A percentile compares a stretch with the other conserved stretches of the same genome.
phyloP scores from a whole-genome alignment of 768 basidiomycete genomes.

The Mycena sanguinolenta region DNA sequence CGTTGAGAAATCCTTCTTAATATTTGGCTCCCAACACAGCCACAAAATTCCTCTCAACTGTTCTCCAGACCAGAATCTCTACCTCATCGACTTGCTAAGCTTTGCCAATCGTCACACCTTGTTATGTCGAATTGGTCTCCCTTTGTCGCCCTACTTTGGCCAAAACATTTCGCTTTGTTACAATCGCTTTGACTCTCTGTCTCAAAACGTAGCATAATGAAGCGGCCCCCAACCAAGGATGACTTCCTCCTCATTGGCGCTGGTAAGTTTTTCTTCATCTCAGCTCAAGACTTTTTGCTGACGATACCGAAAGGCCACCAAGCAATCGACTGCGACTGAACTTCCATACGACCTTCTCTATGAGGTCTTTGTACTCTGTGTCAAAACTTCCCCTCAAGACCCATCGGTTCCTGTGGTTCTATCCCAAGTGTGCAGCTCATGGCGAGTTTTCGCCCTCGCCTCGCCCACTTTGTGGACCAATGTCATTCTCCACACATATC shows the following conservation, averaged over 20 bases:
- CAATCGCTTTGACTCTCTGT: not conserved
- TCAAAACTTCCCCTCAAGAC: not conserved
- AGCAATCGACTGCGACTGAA: not conserved
- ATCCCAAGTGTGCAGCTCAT: not conserved
- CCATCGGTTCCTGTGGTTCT: not conserved
- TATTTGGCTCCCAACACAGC: too few species aligned
- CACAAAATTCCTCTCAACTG: too few species aligned
- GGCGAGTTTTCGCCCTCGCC: not conserved
- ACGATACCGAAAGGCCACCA: not conserved
- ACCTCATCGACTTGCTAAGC: too few species aligned
- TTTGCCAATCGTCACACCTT: not conserved
- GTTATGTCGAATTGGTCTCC: too few species aligned
- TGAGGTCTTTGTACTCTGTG: not conserved
- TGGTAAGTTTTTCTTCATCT: not conserved
- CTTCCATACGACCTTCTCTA: conserved; percentile 7
- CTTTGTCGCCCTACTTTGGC: not conserved
- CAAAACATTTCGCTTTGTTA: not conserved
- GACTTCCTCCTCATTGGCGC: not conserved
- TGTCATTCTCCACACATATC: not conserved
- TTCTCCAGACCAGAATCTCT: too few species aligned
- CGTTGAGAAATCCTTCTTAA: too few species aligned
- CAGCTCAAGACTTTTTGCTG: not conserved
- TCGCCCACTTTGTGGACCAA: not conserved
- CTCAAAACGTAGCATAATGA: not conserved
- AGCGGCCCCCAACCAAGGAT: not conserved